Conservation (phyloP, 2,329 filamentous ascomycete species). For the Fusarium praegraminearum region DNA sequence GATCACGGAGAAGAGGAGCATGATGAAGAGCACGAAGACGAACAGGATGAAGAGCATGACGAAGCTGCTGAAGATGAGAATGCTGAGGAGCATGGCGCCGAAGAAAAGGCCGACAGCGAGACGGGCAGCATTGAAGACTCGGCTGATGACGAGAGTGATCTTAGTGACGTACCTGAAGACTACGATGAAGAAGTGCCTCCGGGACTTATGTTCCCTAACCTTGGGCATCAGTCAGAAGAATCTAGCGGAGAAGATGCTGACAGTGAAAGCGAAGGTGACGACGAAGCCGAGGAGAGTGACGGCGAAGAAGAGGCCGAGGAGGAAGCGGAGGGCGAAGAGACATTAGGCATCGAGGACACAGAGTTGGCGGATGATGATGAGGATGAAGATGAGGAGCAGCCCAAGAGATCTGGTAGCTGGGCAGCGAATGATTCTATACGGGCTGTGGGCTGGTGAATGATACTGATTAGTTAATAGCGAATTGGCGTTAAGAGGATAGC, state of each 20-base stretch:
- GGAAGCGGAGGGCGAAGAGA: conserved; percentile 37
- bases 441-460: conserved; percentile 11
- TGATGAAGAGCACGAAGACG: conserved; percentile 48
- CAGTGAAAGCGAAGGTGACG: conserved; percentile 53
- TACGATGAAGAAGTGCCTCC: conserved; percentile 69
- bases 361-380: conserved; percentile 33
- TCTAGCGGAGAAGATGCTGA: conserved; percentile 54
- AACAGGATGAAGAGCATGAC: conserved; percentile 44
- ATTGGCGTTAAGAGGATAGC: conserved; percentile 19
- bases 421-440: conserved; percentile 19
- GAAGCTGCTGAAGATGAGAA: conserved; percentile 49
- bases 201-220: conserved; percentile 65
- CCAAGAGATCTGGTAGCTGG: conserved; percentile 18
- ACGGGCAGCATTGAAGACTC: conserved; percentile 72
- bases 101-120: conserved; percentile 49
- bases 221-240: conserved; percentile 51
- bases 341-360: conserved; percentile 33
- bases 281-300: conserved; percentile 40
- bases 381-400: conserved; percentile 22
- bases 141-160: conserved; percentile 76
- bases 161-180: conserved; percentile 72
- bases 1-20: conserved; percentile 45
- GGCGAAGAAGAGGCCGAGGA: conserved; percentile 37
- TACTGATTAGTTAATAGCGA: conserved; percentile 15
- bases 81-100: conserved; percentile 54